Percentiles rank a stretch among this genome's conserved stretches.
These are phyloP conservation scores for Aspergillus sp. DNA, from an alignment of 2,329 filamentous ascomycete genomes.

Conservation along the genomic window DNA sequence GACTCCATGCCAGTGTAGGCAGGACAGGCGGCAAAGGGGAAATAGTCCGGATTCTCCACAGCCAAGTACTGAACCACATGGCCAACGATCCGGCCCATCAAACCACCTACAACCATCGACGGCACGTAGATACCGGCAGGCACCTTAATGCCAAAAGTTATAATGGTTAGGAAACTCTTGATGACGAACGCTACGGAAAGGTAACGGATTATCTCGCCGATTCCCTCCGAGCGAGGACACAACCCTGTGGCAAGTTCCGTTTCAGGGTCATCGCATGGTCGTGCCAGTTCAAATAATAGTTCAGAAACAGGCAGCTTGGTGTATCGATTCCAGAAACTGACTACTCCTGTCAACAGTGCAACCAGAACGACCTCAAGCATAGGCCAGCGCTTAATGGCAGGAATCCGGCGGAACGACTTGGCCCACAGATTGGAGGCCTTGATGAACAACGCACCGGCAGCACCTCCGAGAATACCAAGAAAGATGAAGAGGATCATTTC, in stretches of 20 bases:
- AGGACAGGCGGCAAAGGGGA: constrained; percentile 69
- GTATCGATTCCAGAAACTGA: constrained; percentile 90
- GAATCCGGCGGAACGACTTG: constrained; percentile 73
- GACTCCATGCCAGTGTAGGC: constrained; percentile 61
- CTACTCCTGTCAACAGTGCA: constrained; percentile 71
- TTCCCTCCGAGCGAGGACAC: constrained; percentile 69
- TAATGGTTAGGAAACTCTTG: constrained; percentile 79
- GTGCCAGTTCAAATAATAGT: constrained; percentile 80
- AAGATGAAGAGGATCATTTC: constrained; percentile 79
- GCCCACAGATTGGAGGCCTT: constrained; percentile 92
- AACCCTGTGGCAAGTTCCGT: constrained; percentile 65
- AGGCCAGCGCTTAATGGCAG: constrained; percentile 72
- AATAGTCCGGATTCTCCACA: constrained; percentile 62
- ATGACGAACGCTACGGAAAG: constrained; percentile 75
- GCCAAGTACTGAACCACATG: constrained; percentile 79
- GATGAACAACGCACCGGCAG: constrained; percentile 85
- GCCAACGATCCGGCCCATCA: constrained; percentile 82
- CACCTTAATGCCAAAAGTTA: constrained; percentile 94
- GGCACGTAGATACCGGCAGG: constrained; percentile 96
- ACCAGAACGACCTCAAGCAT: constrained; percentile 84
- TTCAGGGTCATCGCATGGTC: constrained; percentile 63
- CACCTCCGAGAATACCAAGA: constrained; percentile 79
- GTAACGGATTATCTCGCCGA: constrained; percentile 66
- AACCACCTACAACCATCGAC: constrained; percentile 94
- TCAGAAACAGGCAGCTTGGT: constrained; percentile 87